Evolutionary conservation across 306 rosid species (phyloP).

Genomic region (Styphnolobium japonicum): DNA sequence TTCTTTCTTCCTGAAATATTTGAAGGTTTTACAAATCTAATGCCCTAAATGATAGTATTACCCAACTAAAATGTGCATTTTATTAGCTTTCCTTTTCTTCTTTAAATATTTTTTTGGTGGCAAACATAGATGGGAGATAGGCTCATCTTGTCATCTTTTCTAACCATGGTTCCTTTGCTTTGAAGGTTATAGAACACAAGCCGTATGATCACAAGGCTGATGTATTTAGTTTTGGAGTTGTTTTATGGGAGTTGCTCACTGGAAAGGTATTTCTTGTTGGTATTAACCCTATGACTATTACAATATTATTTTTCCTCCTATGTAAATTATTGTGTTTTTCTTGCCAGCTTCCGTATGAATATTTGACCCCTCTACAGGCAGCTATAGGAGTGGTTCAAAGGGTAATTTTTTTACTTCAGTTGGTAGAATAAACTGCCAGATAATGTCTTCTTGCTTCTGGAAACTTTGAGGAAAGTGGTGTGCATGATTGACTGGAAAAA

Average conservation of each 20-base stretch:
- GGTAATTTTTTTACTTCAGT: constrained; percentile 44
- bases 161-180: constrained; percentile 58
- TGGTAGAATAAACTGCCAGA: constrained; percentile 13
- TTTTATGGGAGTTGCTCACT: constrained; percentile 89
- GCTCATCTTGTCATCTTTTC: constrained; percentile 42
- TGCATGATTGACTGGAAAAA: constrained; percentile 5
- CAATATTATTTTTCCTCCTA: background rate
- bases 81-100: background rate
- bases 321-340: constrained; percentile 1
- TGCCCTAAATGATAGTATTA: background rate
- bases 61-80: background rate
- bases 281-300: background rate
- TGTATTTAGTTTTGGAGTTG: constrained; percentile 92
- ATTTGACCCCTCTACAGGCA: constrained; percentile 93
- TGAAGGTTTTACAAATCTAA: constrained; percentile 1
- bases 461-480: background rate
- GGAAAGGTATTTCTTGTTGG: constrained; percentile 70
- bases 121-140: constrained; percentile 18
- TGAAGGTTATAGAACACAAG: constrained; percentile 97
- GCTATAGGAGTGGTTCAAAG: constrained; percentile 96
- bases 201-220: constrained; percentile 99
- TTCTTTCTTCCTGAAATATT: background rate
- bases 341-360: constrained; percentile 90
- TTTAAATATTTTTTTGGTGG: background rate
- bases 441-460: constrained; percentile 1